Evolutionary conservation across 106 monocot genomes (phyloP), one percentile per base, ranked within the genome.

Genomic region (Acorus calamus): DNA sequence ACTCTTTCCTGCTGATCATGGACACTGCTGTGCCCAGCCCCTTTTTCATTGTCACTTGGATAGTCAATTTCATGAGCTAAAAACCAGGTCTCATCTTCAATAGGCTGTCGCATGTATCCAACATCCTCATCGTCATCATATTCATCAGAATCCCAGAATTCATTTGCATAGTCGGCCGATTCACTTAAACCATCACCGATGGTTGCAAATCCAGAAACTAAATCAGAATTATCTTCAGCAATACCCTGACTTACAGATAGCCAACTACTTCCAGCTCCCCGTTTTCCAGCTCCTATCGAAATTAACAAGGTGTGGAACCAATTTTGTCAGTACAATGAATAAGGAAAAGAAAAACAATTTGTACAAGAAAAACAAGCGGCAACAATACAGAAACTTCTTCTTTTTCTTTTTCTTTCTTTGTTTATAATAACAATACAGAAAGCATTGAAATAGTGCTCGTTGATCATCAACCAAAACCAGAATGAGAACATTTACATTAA

Each of bases 71-170:
- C 98, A 83, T 99, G 98, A 49, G 98, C 98, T 14, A 99, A 57
- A 81, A 99, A 99, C 98, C 98, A 92, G 47, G 88, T 70, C 67
- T 99, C 98, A 67, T 99, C 98, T 79, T 99, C 98, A 73, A 99
- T 88, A 72, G 92, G 98, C 46, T 99, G 98, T 66, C 98, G 79
- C 62, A 71, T 99, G 66, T 92, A 99, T 3, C 98, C 98, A 68
- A 92, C 88, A 86, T 99, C 98, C 52, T 92, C 92, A 52, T 99
- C 98, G 56, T 88, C 98, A 60, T 86, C 92, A 73, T 99, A 99
- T 64, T 99, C 92, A 81, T 99, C 98, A 71, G 98, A 99, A 70
- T 99, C 98, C 98, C 98, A 99, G 50, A 79, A 99, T 62, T 99
- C 98, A 83, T 88, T 85, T 55, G 85, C 92, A 76, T 92, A 99